Evolutionary conservation across 805 yeast genomes (phyloP).

Genomic region (Schizosaccharomyces octosporus): DNA sequence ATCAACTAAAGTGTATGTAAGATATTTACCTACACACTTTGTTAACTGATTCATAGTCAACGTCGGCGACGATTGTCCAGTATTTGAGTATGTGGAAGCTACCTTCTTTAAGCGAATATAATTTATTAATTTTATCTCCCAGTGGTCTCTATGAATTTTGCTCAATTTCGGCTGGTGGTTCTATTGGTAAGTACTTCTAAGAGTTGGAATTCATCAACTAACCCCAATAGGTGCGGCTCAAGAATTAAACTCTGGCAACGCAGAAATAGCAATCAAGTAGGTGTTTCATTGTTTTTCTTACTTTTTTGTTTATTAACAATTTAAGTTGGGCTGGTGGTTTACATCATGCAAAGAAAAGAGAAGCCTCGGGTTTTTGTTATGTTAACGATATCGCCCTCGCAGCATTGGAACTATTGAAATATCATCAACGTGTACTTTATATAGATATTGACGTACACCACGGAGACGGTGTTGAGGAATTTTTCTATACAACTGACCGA

Average conservation of each 20-base stretch:
- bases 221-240: slow-evolving; percentile 36
- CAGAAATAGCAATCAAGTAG: slow-evolving; percentile 71
- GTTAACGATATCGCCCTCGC: slow-evolving; percentile 75
- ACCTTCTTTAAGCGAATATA: not conserved
- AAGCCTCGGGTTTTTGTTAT: slow-evolving; percentile 88
- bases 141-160: slow-evolving; percentile 88
- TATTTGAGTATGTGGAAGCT: slow-evolving; percentile 11
- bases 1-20: slow-evolving; percentile 4
- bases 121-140: slow-evolving; percentile 15
- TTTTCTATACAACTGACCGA: slow-evolving; percentile 79
- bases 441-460: slow-evolving; percentile 90
- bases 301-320: not conserved
- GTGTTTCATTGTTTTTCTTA: not conserved
- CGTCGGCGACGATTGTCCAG: slow-evolving; percentile 91
- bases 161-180: slow-evolving; percentile 74
- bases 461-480: slow-evolving; percentile 96
- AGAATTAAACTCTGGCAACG: slow-evolving; percentile 52
- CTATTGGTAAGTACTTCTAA: slow-evolving; percentile 28
- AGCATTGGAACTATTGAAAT: slow-evolving; percentile 57
- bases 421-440: slow-evolving; percentile 78
- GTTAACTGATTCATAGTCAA: slow-evolving; percentile 24
- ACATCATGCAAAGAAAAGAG: slow-evolving; percentile 86
- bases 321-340: slow-evolving; percentile 83
- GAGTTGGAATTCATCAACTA: not conserved
- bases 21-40: slow-evolving; percentile 5